These are phyloP conservation scores for Globisporangium lucens DNA, from an alignment of 352 stramenopile genomes.

Conservation along the genomic window DNA sequence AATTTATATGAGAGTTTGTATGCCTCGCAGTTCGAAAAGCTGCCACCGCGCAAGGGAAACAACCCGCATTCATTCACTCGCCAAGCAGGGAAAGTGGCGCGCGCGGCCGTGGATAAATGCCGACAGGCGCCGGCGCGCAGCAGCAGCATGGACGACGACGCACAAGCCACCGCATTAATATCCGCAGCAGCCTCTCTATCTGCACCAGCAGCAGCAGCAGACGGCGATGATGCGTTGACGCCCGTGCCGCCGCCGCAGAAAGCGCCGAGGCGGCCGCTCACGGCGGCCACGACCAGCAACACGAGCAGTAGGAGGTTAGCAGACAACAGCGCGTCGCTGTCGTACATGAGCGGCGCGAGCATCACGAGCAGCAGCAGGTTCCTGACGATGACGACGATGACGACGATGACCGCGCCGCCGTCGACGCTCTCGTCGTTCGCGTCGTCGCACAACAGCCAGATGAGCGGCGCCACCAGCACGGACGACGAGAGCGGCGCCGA, in stretches of 20 bases:
- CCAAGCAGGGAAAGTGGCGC: conserved; percentile 7
- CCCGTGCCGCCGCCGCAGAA: not conserved
- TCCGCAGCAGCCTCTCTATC: not conserved
- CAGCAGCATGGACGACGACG: conserved; percentile 14
- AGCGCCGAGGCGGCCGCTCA: not conserved
- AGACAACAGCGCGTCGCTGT: conserved; percentile 7
- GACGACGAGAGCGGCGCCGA: conserved; percentile 15
- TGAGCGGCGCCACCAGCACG: conserved; percentile 10
- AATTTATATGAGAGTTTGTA: not conserved
- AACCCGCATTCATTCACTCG: not conserved
- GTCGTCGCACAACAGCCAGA: conserved; percentile 16
- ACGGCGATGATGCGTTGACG: conserved; percentile 2
- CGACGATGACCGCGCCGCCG: not conserved
- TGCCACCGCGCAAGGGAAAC: not conserved
- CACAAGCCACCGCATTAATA: not conserved
- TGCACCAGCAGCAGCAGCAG: not conserved
- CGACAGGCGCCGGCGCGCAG: conserved; percentile 8
- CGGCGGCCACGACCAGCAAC: not conserved
- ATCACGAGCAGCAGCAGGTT: conserved; percentile 15
- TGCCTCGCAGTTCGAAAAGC: not conserved
- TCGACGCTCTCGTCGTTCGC: conserved; percentile 19
- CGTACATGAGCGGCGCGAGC: conserved; percentile 13
- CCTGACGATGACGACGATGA: conserved; percentile 12
- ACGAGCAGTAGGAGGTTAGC: conserved; percentile 5
- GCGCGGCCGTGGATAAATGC: conserved; percentile 14